Percentiles rank a stretch among this genome's conserved stretches.
Conservation (phyloP, 2,329 filamentous ascomycete genomes). For the Trichoderma guizhouense region DNA sequence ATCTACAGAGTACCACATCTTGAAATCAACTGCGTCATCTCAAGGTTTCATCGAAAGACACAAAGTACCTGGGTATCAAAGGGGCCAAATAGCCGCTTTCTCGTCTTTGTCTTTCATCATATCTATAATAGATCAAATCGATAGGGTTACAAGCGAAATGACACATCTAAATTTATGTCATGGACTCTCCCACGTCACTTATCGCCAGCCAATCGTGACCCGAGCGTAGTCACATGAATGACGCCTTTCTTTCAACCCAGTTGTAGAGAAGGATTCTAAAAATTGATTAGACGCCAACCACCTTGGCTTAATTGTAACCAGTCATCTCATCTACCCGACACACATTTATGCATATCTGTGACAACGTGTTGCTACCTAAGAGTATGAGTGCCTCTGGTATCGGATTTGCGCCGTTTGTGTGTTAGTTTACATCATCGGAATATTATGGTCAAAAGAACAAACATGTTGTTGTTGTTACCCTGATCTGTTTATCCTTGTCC, state of each 20-base stretch:
- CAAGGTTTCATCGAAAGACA: neutral
- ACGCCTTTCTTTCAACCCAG: neutral
- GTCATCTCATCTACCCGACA: neutral
- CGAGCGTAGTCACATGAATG: neutral
- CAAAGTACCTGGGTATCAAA: neutral
- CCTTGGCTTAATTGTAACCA: neutral
- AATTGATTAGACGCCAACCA: neutral
- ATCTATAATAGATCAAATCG: neutral
- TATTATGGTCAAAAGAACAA: too few relatives aligned
- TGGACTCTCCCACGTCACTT: neutral
- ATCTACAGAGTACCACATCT: neutral
- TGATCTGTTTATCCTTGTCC: too few relatives aligned
- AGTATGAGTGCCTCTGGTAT: neutral
- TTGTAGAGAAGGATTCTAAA: neutral
- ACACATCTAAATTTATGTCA: neutral
- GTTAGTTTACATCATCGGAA: too few relatives aligned
- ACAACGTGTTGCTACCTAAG: neutral
- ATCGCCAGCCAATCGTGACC: neutral
- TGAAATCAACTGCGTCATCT: neutral
- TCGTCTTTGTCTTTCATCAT: neutral
- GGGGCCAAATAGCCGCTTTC: neutral
- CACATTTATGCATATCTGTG: neutral
- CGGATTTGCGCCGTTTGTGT: neutral
- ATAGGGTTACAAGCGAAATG: neutral
- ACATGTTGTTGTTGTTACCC: too few relatives aligned